These are phyloP conservation scores for Haplosporangium gracile DNA, from an alignment of 192 early-diverging fungal genomes.

Conservation along the genomic window DNA sequence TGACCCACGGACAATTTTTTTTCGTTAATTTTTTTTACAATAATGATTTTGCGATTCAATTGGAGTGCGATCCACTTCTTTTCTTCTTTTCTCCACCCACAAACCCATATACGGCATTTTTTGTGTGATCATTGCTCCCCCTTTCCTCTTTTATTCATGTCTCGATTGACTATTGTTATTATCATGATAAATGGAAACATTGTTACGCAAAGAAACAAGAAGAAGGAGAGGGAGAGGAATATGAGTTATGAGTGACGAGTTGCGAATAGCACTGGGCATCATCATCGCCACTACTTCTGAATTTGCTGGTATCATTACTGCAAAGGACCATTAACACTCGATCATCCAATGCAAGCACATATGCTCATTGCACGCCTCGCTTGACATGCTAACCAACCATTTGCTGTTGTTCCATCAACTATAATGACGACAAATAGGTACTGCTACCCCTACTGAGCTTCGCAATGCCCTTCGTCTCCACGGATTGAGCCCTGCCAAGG, in stretches of 20 bases:
- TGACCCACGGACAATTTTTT: constrained; percentile 11
- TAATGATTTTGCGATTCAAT: constrained; percentile 28
- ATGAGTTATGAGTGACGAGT: background rate
- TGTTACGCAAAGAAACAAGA: background rate
- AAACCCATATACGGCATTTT: background rate
- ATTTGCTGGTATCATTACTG: background rate
- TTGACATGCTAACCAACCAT: background rate
- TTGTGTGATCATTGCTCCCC: no score
- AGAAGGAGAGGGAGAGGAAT: background rate
- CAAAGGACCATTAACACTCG: background rate
- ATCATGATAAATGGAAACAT: background rate
- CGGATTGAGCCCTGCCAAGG: constrained; percentile 79
- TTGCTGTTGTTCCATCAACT: background rate
- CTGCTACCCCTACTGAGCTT: constrained; percentile 59
- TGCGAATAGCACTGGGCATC: no score
- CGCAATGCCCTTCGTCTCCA: constrained; percentile 73
- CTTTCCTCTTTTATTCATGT: no score
- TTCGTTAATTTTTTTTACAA: constrained; percentile 9
- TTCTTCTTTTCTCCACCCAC: background rate
- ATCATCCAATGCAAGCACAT: background rate
- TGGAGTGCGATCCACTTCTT: background rate
- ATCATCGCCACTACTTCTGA: background rate
- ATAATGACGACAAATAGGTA: constrained; percentile 64
- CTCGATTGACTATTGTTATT: background rate
- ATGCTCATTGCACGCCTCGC: background rate